These are phyloP conservation scores for Lactarius akahatsu DNA, from an alignment of 768 basidiomycete species.

Conservation along the genomic window DNA sequence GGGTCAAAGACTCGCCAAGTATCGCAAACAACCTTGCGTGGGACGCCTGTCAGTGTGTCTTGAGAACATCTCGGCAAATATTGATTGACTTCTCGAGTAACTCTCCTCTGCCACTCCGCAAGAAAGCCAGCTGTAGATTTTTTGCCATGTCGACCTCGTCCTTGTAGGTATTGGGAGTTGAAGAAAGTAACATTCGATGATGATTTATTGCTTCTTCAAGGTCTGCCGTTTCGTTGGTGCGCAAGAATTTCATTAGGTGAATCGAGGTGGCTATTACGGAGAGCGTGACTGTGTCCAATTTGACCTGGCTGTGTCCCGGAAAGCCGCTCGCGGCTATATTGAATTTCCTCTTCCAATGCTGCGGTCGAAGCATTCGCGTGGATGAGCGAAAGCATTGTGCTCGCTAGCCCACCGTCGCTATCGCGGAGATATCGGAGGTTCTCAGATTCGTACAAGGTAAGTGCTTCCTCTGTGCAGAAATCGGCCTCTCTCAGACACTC, in stretches of 20 bases:
- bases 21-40: background rate
- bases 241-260: background rate
- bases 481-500: constrained; percentile 7
- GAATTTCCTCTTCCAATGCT: constrained; percentile 8
- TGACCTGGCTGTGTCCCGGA: background rate
- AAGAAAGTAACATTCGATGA: constrained; percentile 4
- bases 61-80: constrained; percentile 4
- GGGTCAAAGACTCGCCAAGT: background rate
- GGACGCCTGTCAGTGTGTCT: background rate
- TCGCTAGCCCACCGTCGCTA: background rate
- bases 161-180: constrained; percentile 1
- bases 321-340: background rate
- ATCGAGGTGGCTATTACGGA: constrained; percentile 2
- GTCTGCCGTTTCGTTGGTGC: background rate
- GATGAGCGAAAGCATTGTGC: background rate
- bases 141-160: background rate
- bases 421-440: constrained; percentile 1
- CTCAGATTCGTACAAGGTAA: background rate
- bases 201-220: constrained; percentile 6
- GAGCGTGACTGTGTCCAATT: background rate
- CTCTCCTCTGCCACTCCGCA: background rate
- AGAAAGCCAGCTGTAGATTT: background rate
- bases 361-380: background rate
- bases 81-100: constrained; percentile 12
- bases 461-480: background rate